These are phyloP conservation scores for Alternaria conjuncta DNA, from an alignment of 2,329 filamentous ascomycete genomes.

Conservation along the genomic window DNA sequence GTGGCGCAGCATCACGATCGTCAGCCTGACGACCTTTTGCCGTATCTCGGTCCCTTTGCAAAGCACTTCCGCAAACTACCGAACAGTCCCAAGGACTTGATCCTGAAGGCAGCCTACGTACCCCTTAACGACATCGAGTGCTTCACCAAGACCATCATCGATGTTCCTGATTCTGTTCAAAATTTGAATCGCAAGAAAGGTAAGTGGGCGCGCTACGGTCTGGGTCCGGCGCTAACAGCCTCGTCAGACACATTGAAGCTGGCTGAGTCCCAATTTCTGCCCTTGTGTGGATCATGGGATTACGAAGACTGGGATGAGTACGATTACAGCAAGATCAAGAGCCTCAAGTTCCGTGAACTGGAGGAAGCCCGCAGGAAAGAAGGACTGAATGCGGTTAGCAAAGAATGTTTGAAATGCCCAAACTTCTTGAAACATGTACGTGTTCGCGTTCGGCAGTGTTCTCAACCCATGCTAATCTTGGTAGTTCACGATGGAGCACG, in stretches of 20 bases:
- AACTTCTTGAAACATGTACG: constrained; percentile 87
- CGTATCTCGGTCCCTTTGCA: constrained; percentile 77
- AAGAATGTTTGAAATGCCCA: constrained; percentile 72
- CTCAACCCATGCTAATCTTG: constrained; percentile 9
- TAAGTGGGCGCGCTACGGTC: constrained; percentile 43
- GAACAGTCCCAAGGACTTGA: constrained; percentile 69
- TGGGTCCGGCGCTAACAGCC: constrained; percentile 9
- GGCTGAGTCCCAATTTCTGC: constrained; percentile 72
- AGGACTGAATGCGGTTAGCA: constrained; percentile 67
- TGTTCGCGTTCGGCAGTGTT: constrained; percentile 25
- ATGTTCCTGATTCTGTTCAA: constrained; percentile 54
- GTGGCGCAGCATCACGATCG: constrained; percentile 73
- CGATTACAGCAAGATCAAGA: constrained; percentile 81
- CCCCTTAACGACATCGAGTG: constrained; percentile 82
- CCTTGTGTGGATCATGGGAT: constrained; percentile 76
- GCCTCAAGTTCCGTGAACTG: constrained; percentile 79
- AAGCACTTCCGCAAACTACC: constrained; percentile 72
- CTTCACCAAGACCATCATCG: constrained; percentile 72
- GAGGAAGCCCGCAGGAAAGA: constrained; percentile 73
- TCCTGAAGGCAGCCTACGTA: constrained; percentile 71
- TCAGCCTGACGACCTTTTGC: constrained; percentile 83
- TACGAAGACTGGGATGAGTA: constrained; percentile 81
- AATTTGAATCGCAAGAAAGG: constrained; percentile 58
- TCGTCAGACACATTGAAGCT: constrained; percentile 57
- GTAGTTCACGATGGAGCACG: constrained; percentile 92